Evolutionary conservation across 805 yeast genomes (phyloP), one percentile per base, ranked within the genome.

Genomic region (Saccharomycopsis schoenii): DNA sequence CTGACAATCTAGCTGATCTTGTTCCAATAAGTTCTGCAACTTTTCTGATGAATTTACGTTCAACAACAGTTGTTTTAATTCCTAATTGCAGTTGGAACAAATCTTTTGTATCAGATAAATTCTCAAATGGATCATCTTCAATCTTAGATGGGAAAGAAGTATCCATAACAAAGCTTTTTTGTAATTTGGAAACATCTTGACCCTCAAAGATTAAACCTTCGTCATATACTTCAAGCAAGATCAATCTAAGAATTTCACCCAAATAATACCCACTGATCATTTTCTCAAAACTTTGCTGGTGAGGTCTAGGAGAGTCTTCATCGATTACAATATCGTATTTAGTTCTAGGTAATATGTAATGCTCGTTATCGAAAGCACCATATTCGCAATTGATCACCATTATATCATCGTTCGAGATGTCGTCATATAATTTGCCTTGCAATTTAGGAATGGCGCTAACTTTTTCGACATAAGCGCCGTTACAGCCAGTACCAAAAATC

Each of bases 301-400:
- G 91, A 58, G 97, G 97, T 77, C 97, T 86, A 69, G 98, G 98
- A 50, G 96, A 87, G 70, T 88, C 86, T 36, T 75, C 77, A 74
- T 93, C 98, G 66, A 93, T 86, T 66, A 77, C 79, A 60, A 85
- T 71, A 74, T 93, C 99, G 73, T 84, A 93, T 73, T 85, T 86
- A 67, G 96, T 92, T 77, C 97, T 84, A 71, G 98, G 98, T 68
- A 93, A 80, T 41, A 85, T 82, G 10, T 67, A 62, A 70, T 87
- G 96, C 75, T 90, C 97, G 72, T 90, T 92, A 74, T 93, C 98
- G 72, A 93, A 93, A 6, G 97, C 93, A 70, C 99, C 98, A 77
- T 93, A 93, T 78, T 93, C 99, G 80, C 97, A 91, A 80, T 93
- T 93, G 73, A 93, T 93, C 60, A 97, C 97, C 96, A 93, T 92